Conservation (phyloP, 345 rosid genomes). For the Eucalyptus guilfoylei region DNA sequence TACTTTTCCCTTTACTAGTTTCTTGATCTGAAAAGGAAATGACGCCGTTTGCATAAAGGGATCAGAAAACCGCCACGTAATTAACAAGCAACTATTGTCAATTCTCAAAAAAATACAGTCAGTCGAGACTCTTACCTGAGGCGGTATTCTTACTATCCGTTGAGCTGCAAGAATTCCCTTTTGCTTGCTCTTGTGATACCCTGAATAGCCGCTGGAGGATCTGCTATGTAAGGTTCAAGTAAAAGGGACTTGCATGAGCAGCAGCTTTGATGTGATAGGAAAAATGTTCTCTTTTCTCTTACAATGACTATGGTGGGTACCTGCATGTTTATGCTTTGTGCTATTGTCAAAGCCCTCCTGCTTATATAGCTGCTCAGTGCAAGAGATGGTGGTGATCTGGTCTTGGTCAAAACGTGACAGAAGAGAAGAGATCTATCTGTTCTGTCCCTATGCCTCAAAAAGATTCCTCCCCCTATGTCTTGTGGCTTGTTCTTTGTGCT, state of each 20-base stretch:
- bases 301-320: not conserved
- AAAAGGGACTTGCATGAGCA: not conserved
- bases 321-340: constrained; percentile 43
- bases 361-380: not conserved
- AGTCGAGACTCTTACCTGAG: constrained; percentile 4
- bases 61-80: not conserved
- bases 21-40: constrained; percentile 7
- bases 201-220: constrained; percentile 46
- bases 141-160: not conserved
- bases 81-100: not conserved
- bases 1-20: constrained; percentile 1
- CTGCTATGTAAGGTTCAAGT: constrained; percentile 22
- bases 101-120: not conserved
- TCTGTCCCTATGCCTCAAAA: constrained; percentile 23
- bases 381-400: not conserved
- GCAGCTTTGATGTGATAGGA: not conserved
- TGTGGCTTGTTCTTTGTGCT: not conserved
- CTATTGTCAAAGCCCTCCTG: not conserved
- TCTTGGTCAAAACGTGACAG: constrained; percentile 48
- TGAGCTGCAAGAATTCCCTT: not conserved
- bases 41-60: not conserved
- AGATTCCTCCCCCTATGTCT: constrained; percentile 22
- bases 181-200: constrained; percentile 21
- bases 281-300: not conserved
- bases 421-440: constrained; percentile 35